Base-by-base conservation (phyloP, 768 basidiomycete species). In the Rhizopogon salebrosus region DNA sequence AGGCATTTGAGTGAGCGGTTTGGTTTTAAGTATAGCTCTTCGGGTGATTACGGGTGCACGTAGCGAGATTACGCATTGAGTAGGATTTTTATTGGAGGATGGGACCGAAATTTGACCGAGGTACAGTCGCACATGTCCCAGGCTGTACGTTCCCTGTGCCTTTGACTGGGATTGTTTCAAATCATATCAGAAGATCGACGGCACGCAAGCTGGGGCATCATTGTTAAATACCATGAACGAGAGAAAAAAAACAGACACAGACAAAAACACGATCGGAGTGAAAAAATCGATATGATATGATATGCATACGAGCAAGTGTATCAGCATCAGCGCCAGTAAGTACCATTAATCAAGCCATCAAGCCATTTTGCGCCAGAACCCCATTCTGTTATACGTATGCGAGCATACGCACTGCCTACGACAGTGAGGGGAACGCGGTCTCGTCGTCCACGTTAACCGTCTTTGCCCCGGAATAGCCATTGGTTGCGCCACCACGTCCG, bases 381-480 rank as follows among this genome's bases (percentile, higher is more conserved):
- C 50, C 50, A 51, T 29, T 41, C 40, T 22, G 40, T 52, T 16
- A 18, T 52, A 18, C 49, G 41, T 9, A 24, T 27, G 24, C 50
- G 26, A 31, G 16, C 42, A 24, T 20, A 22, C 24, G 38, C 9
- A 55, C 59, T 56, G 22, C 39, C 52, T 69, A 80, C 56, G 88
- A 79, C 59, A 97, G 80, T 59, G 93, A 91, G 41, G 93, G 93
- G 84, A 97, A 97, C 54, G 91, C 92, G 24, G 72, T 74, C 71
- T 90, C 77, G 70, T 97, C 93, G 62, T 84, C 85, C 58, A 94
- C 88, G 65, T 87, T 79, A 70, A 92, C 74, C 55, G 61, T 51
- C 41, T 72, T 57, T 38, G 71, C 55, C 43, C 64, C 46, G 55
- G 64, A 60, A 24, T 48, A 16, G 57, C 74, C 75, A 55, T 73